Conservation (phyloP, 83 land plant genomes). For the Diphasiastrum complanatum region DNA sequence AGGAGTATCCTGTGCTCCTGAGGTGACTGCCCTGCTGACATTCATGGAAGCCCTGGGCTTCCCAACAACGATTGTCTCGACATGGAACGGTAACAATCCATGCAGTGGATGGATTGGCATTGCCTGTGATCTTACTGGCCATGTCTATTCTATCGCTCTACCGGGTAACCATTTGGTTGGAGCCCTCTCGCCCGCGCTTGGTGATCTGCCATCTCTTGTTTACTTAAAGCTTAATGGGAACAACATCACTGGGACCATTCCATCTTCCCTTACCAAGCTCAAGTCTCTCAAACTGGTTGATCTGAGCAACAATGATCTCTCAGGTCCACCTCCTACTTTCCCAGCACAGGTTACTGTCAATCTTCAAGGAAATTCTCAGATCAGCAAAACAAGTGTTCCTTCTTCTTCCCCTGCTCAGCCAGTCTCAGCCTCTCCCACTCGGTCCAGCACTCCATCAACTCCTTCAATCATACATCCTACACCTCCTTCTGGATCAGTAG, state of each 20-base stretch:
- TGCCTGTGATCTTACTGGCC: conserved; percentile 5
- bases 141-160: not conserved
- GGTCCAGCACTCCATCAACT: too few species aligned
- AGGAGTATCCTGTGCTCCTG: conserved; percentile 2
- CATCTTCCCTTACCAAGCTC: too few species aligned
- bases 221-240: not conserved
- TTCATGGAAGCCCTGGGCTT: conserved; percentile 1
- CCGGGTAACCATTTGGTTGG: conserved; percentile 1
- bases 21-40: not conserved
- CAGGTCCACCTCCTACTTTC: too few species aligned
- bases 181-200: not conserved
- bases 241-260: conserved; percentile 1
- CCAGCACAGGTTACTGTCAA: too few species aligned
- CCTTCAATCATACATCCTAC: too few species aligned
- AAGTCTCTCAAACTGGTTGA: too few species aligned
- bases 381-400: too few species aligned
- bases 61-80: not conserved
- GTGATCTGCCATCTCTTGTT: not conserved
- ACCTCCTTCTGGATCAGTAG: too few species aligned
- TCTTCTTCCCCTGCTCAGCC: too few species aligned
- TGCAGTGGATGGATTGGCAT: conserved; percentile 4
- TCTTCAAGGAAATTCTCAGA: too few species aligned
- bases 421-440: too few species aligned
- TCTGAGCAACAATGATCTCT: too few species aligned
- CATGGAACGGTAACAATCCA: conserved; percentile 10